Evolutionary conservation across 1,139 yeast genomes (phyloP).

Genomic region (Trichomonascaceae sp.): DNA sequence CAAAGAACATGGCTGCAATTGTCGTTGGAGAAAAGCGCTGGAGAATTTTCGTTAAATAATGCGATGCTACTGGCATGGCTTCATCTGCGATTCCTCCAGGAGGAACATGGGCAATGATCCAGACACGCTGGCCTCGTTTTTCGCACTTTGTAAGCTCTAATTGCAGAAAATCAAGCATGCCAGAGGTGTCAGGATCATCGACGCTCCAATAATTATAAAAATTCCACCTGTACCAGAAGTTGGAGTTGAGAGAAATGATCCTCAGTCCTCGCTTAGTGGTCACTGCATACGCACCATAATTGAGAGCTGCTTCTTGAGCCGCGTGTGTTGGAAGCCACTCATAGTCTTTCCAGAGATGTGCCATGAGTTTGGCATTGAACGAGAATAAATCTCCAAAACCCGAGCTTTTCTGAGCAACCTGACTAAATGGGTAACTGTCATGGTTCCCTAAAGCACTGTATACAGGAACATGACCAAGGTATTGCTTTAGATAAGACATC

Average conservation of each 20-base stretch:
- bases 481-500: constrained; percentile 49
- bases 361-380: constrained; percentile 58
- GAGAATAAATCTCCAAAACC: constrained; percentile 46
- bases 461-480: constrained; percentile 51
- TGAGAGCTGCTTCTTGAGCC: constrained; percentile 32
- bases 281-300: constrained; percentile 59
- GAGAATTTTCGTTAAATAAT: constrained; percentile 50
- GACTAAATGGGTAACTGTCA: constrained; percentile 69
- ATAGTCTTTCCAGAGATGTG: constrained; percentile 45
- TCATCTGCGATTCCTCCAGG: constrained; percentile 43
- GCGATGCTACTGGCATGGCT: constrained; percentile 57
- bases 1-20: constrained; percentile 63
- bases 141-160: constrained; percentile 59
- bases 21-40: constrained; percentile 63
- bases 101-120: constrained; percentile 70
- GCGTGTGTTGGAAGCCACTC: constrained; percentile 28
- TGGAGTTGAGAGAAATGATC: constrained; percentile 59
- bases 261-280: constrained; percentile 53
- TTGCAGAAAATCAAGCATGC: constrained; percentile 55
- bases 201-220: constrained; percentile 56
- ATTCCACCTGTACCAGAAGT: constrained; percentile 60
- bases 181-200: constrained; percentile 55
- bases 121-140: constrained; percentile 51
- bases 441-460: constrained; percentile 66
- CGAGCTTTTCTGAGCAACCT: constrained; percentile 50